Conservation (phyloP, 257 asterid genomes). For the Nemophila menziesii region DNA sequence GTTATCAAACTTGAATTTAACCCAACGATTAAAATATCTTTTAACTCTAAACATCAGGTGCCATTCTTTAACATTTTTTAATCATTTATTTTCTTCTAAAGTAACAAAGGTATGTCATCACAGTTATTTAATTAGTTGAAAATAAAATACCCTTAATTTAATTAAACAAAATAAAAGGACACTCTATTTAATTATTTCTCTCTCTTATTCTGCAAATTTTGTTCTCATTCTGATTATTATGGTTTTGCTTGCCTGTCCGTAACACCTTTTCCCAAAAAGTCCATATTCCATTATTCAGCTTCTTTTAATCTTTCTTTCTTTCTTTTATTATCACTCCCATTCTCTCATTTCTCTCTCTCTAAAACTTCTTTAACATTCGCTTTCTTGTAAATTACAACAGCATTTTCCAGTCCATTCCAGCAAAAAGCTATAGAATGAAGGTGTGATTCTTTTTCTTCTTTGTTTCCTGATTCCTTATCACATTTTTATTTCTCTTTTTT, state of each 20-base stretch:
- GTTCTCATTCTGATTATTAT: conserved; percentile 14
- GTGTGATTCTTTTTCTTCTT: conserved; percentile 20
- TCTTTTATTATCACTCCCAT: not conserved
- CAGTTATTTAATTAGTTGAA: no score
- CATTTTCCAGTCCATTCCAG: conserved; percentile 4
- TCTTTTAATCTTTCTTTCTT: conserved; percentile 14
- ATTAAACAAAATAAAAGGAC: no score
- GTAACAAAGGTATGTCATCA: no score
- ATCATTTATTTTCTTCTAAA: no score
- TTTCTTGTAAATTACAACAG: conserved; percentile 4
- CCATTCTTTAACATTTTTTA: no score
- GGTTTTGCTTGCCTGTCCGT: conserved; percentile 4
- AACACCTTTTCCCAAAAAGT: conserved; percentile 7
- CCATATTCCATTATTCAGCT: conserved; percentile 21
- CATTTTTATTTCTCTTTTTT: not conserved
- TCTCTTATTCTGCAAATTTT: conserved; percentile 17
- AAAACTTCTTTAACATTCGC: conserved; percentile 2
- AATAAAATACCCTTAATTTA: no score
- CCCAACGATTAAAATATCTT: no score
- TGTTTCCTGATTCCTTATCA: not conserved
- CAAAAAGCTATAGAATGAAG: conserved; percentile 31
- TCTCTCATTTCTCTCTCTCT: not conserved
- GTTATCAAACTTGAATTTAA: no score
- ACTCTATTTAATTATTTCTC: no score
- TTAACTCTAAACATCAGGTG: no score